These are phyloP conservation scores for Chytriomyces sp. DNA, from an alignment of 192 early-diverging fungal genomes.

Conservation along the genomic window DNA sequence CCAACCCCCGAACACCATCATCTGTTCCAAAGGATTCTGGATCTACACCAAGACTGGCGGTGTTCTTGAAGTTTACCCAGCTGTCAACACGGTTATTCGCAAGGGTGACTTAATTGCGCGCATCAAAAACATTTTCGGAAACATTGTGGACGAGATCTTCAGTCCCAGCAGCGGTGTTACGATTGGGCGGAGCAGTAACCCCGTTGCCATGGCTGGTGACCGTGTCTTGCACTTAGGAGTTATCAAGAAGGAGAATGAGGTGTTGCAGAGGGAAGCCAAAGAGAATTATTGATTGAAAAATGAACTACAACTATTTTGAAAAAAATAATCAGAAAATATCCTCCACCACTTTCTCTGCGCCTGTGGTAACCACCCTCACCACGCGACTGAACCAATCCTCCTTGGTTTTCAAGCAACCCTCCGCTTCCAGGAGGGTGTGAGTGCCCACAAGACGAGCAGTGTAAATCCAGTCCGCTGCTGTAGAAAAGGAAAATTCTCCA, in stretches of 20 bases:
- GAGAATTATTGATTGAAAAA: conserved; percentile 51
- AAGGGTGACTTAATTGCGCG: conserved; percentile 85
- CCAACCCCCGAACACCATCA: conserved; percentile 48
- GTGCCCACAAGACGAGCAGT: conserved; percentile 12
- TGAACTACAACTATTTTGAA: background rate
- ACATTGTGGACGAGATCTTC: conserved; percentile 81
- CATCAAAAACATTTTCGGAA: conserved; percentile 87
- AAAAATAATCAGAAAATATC: conserved; percentile 3
- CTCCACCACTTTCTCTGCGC: conserved; percentile 15
- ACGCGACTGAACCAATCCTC: conserved; percentile 24
- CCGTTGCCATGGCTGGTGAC: conserved; percentile 84
- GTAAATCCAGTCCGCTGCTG: conserved; percentile 8
- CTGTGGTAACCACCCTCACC: conserved; percentile 18
- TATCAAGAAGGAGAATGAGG: conserved; percentile 54
- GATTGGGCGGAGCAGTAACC: conserved; percentile 81
- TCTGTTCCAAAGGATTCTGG: conserved; percentile 66
- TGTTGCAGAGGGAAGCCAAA: conserved; percentile 49
- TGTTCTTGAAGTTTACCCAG: conserved; percentile 81
- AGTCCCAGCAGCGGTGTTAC: conserved; percentile 75
- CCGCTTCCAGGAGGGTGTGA: background rate
- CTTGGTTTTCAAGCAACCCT: background rate
- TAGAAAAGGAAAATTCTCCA: background rate
- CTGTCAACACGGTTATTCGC: conserved; percentile 77
- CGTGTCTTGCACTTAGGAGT: conserved; percentile 86
- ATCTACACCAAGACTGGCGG: conserved; percentile 88